These are phyloP conservation scores for Fusarium verticillioides DNA, from an alignment of 2,329 filamentous ascomycete species.

Conservation along the genomic window DNA sequence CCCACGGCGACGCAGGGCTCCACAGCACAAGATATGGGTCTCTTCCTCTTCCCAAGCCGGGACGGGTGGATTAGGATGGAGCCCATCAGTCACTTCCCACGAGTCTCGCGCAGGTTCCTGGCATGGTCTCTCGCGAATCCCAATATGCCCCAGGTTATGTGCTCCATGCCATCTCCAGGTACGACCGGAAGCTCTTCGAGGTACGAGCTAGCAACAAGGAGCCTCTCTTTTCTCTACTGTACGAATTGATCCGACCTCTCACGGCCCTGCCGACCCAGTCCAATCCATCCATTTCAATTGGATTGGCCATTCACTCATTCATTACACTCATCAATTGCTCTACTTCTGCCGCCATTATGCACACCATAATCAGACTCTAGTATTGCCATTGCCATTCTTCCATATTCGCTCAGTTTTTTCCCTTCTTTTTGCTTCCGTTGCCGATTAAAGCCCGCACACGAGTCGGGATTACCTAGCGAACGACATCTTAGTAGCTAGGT, in stretches of 20 bases:
- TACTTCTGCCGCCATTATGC: slow-evolving; percentile 23
- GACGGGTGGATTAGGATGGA: slow-evolving; percentile 37
- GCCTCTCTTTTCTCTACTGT: slow-evolving; percentile 29
- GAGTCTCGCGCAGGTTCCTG: slow-evolving; percentile 37
- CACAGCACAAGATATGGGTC: slow-evolving; percentile 30
- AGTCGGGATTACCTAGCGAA: slow-evolving; percentile 27
- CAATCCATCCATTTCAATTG: slow-evolving; percentile 1
- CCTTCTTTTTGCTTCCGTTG: slow-evolving; percentile 14
- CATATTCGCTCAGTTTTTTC: slow-evolving; percentile 18
- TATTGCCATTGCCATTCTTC: slow-evolving; percentile 21
- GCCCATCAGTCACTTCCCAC: slow-evolving; percentile 33
- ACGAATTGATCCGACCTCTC: slow-evolving; percentile 42
- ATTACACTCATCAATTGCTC: slow-evolving; percentile 21
- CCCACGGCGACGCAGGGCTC: slow-evolving; percentile 33
- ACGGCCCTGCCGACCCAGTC: slow-evolving; percentile 39
- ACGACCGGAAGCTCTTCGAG: slow-evolving; percentile 39
- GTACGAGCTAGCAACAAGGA: slow-evolving; percentile 39
- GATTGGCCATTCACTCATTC: slow-evolving; percentile 17
- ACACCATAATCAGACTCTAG: slow-evolving; percentile 2
- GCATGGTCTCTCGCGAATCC: slow-evolving; percentile 38
- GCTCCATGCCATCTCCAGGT: slow-evolving; percentile 38
- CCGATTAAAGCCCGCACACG: slow-evolving; percentile 33
- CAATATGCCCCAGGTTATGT: slow-evolving; percentile 39
- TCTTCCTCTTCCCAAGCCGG: slow-evolving; percentile 24
- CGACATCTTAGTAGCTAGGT: slow-evolving; percentile 1